Conservation (phyloP, 495 filamentous ascomycete species). For the Hapsidospora chrysogenum region DNA sequence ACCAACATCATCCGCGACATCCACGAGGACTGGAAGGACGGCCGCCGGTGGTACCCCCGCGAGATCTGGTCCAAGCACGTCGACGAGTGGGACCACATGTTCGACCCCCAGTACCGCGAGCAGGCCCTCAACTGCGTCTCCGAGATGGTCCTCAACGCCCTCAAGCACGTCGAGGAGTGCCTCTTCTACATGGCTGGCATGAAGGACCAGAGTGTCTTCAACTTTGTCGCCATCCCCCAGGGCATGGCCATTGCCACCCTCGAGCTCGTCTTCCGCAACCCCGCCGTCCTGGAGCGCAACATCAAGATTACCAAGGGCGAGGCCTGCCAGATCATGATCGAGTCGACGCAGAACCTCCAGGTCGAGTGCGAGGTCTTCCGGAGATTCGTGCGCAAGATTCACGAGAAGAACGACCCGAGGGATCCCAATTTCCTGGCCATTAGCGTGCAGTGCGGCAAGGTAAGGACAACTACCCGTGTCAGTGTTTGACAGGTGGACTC, state of each 20-base stretch:
- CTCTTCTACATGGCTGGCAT: constrained; percentile 94
- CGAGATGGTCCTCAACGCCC: constrained; percentile 82
- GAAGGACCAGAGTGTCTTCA: constrained; percentile 97
- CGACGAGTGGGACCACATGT: constrained; percentile 74
- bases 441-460: constrained; percentile 77
- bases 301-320: constrained; percentile 95
- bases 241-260: constrained; percentile 94
- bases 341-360: constrained; percentile 77
- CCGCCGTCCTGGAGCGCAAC: constrained; percentile 68
- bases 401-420: constrained; percentile 84
- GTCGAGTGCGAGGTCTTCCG: constrained; percentile 67
- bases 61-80: constrained; percentile 95
- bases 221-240: constrained; percentile 97
- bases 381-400: constrained; percentile 60
- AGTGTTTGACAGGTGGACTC: background rate
- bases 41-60: constrained; percentile 81
- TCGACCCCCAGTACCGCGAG: constrained; percentile 62
- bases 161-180: constrained; percentile 81
- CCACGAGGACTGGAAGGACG: constrained; percentile 74
- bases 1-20: constrained; percentile 97
- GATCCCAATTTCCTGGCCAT: constrained; percentile 92
- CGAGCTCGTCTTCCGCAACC: constrained; percentile 84
- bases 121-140: constrained; percentile 77
- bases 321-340: constrained; percentile 78
- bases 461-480: constrained; percentile 21